Conservation (phyloP, 208 protist genomes). For the Trypanosoma conorhini region DNA sequence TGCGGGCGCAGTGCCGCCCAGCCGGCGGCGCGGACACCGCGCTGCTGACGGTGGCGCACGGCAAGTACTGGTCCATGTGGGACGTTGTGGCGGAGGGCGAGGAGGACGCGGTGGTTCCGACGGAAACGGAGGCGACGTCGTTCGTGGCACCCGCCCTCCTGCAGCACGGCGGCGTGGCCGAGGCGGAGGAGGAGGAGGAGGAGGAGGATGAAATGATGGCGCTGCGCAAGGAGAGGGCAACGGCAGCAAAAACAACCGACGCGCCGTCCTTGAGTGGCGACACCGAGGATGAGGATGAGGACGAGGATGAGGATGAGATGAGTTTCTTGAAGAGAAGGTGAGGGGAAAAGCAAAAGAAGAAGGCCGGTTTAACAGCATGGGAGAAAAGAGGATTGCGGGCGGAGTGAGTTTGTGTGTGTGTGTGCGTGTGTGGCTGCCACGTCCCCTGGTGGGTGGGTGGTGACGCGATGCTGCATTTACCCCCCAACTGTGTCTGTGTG, state of each 20-base stretch:
- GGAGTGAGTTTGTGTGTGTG: background rate
- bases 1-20: slow-evolving; percentile 65
- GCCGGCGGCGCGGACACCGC: slow-evolving; percentile 29
- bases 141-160: background rate
- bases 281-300: slow-evolving; percentile 34
- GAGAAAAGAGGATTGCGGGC: background rate
- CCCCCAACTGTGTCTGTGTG: background rate
- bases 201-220: slow-evolving; percentile 43
- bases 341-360: background rate
- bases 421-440: background rate
- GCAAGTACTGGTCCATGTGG: slow-evolving; percentile 75
- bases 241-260: background rate
- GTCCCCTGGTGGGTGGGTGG: background rate
- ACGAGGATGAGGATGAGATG: slow-evolving; percentile 59
- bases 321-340: slow-evolving; percentile 23
- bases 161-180: slow-evolving; percentile 4
- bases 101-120: slow-evolving; percentile 28
- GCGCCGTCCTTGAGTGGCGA: background rate
- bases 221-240: slow-evolving; percentile 20
- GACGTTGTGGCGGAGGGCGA: slow-evolving; percentile 31
- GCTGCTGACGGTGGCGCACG: slow-evolving; percentile 36
- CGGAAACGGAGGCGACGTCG: slow-evolving; percentile 24
- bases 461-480: background rate
- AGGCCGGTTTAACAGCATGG: background rate
- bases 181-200: slow-evolving; percentile 34